Percentiles rank a stretch among this genome's conserved stretches.
These are phyloP conservation scores for Penicillium italicum DNA, from an alignment of 2,329 filamentous ascomycete species.

Conservation along the genomic window DNA sequence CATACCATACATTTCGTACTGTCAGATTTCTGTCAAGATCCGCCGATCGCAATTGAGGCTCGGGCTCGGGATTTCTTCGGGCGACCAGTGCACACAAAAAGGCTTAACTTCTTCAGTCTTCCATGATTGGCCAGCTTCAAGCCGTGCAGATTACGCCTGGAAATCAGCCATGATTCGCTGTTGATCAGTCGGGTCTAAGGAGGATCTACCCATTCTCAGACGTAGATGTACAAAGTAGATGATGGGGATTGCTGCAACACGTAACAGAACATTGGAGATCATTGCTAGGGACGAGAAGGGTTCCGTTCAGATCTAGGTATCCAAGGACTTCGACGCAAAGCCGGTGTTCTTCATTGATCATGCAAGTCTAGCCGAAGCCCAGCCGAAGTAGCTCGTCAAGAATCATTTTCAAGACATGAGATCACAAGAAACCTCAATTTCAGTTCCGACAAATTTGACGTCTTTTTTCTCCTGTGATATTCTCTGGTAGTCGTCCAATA, in stretches of 20 bases:
- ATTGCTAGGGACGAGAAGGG: not conserved
- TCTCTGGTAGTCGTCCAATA: too few relatives aligned
- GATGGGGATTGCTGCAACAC: not conserved
- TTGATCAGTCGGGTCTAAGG: not conserved
- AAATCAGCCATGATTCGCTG: not conserved
- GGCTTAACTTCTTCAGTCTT: constrained; percentile 24
- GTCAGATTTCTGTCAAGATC: too few relatives aligned
- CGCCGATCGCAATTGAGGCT: not conserved
- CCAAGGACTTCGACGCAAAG: not conserved
- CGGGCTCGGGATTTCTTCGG: constrained; percentile 13
- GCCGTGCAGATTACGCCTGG: constrained; percentile 6
- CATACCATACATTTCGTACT: too few relatives aligned
- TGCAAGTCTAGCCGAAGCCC: not conserved
- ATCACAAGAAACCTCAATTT: too few relatives aligned
- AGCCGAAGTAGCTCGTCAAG: not conserved
- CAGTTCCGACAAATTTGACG: too few relatives aligned
- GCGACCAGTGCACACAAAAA: constrained; percentile 17
- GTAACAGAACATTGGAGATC: too few relatives aligned
- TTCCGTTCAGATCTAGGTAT: too few relatives aligned
- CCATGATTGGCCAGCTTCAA: constrained; percentile 24
- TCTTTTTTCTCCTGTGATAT: too few relatives aligned
- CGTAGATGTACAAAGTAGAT: too few relatives aligned
- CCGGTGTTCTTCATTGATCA: not conserved
- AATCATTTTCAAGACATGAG: too few relatives aligned
- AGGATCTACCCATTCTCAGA: not conserved